Conservation (phyloP, 768 basidiomycete genomes). For the Serendipita indica region DNA sequence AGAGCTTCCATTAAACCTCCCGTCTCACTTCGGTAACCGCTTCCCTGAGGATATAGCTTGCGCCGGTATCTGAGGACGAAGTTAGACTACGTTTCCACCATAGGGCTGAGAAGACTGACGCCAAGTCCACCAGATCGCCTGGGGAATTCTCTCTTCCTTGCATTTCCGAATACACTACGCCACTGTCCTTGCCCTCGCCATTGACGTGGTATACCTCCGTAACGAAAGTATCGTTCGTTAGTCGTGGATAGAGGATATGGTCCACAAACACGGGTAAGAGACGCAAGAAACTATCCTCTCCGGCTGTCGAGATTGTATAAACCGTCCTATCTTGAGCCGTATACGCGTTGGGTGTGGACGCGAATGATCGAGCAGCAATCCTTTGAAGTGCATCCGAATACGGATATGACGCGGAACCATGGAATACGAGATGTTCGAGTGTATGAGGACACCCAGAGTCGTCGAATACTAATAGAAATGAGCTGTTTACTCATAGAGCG, state of each 20-base stretch:
- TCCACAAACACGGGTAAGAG: slow-evolving; percentile 86
- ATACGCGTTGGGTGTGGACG: slow-evolving; percentile 60
- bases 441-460: slow-evolving; percentile 94
- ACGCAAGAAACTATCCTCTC: slow-evolving; percentile 79
- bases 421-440: slow-evolving; percentile 86
- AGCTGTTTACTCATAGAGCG: slow-evolving; percentile 8
- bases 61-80: slow-evolving; percentile 47
- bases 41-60: slow-evolving; percentile 61
- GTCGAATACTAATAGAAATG: slow-evolving; percentile 73
- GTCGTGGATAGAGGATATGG: slow-evolving; percentile 90
- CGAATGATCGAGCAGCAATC: neutral
- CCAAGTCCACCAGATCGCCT: slow-evolving; percentile 75
- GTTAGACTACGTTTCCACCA: slow-evolving; percentile 9
- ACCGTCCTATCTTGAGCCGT: slow-evolving; percentile 91
- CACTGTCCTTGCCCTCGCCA: slow-evolving; percentile 75
- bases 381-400: slow-evolving; percentile 37
- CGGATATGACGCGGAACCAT: slow-evolving; percentile 91
- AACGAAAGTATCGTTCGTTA: slow-evolving; percentile 70
- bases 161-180: slow-evolving; percentile 96
- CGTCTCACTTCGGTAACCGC: slow-evolving; percentile 90
- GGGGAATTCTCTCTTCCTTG: slow-evolving; percentile 90
- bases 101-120: slow-evolving; percentile 31
- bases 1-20: slow-evolving; percentile 91
- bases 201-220: slow-evolving; percentile 87
- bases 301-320: slow-evolving; percentile 92